Base-by-base conservation (phyloP, 106 monocot species). In the Dactylorhiza incarnata region DNA sequence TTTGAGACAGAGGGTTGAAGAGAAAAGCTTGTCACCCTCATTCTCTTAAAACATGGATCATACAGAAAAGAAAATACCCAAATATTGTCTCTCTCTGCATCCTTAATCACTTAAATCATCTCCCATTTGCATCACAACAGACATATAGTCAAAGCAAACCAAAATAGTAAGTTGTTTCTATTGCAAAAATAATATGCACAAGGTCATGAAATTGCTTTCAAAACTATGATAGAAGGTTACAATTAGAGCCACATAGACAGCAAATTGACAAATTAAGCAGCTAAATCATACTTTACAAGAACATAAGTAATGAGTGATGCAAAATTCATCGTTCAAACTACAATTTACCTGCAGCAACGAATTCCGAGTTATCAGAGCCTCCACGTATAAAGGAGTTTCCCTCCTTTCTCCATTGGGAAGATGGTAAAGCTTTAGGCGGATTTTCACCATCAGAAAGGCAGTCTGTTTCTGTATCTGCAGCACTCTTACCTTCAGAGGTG, bases 401-500 rank as follows among this genome's bases (percentile, higher is more conserved):
- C 2, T 37, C 37, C 73, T 68, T 74, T 66, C 68, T 37, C 74
- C 66, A 68, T 10, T 68, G 63, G 46, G 74, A 63, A 10, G 22
- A 49, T 9, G 51, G 54, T 13, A 74, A 49, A 69, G 16, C 48
- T 53, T 49, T 14, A 22, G 74, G 43, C 15, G 74, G 74, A 45
- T 74, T 80, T 22, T 74, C 80, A 47, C 52, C 67, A 52, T 80
- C 80, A 16, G 80, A 80, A 24, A 53, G 52, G 3, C 80, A 68
- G 15, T 94, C 94, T 61, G 78, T 77, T 86, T 89, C 91, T 9
- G 78, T 84, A 69, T 79, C 83, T 14, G 76, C 71, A 3, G 67
- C 26, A 71, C 85, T 87, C 74, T 87, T 93, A 50, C 68, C 89
- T 79, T 87, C 93, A 75, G 79, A 81, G 10, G 80, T 74, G 73